Evolutionary conservation across 2,329 filamentous ascomycete genomes (phyloP).

Genomic region (Venturia effusa): DNA sequence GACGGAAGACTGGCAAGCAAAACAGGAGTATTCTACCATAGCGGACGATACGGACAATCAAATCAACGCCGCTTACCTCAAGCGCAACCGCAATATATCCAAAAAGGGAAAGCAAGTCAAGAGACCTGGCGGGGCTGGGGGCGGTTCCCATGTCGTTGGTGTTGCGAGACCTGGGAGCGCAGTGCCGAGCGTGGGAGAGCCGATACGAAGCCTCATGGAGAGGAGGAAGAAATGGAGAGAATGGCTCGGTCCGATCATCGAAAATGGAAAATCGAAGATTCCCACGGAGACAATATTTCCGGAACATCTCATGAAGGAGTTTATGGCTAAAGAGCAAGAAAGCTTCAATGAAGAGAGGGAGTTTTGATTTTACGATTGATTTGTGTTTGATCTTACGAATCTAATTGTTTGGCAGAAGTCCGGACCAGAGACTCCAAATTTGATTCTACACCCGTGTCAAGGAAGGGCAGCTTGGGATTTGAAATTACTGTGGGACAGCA

Average conservation of each 20-base stretch:
- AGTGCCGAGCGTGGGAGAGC: constrained; percentile 69
- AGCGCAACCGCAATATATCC: constrained; percentile 86
- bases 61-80: constrained; percentile 89
- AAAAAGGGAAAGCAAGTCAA: constrained; percentile 86
- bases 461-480: not conserved
- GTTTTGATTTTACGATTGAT: not conserved
- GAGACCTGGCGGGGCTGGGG: constrained; percentile 62
- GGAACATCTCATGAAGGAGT: constrained; percentile 56
- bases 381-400: not conserved
- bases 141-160: constrained; percentile 47
- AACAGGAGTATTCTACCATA: constrained; percentile 95
- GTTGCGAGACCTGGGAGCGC: constrained; percentile 45
- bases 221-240: constrained; percentile 80
- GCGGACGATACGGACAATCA: constrained; percentile 92
- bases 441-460: not conserved
- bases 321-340: constrained; percentile 67
- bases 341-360: constrained; percentile 58
- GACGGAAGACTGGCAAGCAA: constrained; percentile 83
- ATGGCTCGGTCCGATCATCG: constrained; percentile 82
- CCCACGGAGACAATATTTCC: constrained; percentile 72
- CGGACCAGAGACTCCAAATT: no score
- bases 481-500: not conserved
- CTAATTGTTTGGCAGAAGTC: not conserved
- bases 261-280: constrained; percentile 67
- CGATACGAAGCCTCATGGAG: constrained; percentile 88